These are phyloP conservation scores for Paulownia fortunei DNA, from an alignment of 257 asterid species.

Conservation along the genomic window DNA sequence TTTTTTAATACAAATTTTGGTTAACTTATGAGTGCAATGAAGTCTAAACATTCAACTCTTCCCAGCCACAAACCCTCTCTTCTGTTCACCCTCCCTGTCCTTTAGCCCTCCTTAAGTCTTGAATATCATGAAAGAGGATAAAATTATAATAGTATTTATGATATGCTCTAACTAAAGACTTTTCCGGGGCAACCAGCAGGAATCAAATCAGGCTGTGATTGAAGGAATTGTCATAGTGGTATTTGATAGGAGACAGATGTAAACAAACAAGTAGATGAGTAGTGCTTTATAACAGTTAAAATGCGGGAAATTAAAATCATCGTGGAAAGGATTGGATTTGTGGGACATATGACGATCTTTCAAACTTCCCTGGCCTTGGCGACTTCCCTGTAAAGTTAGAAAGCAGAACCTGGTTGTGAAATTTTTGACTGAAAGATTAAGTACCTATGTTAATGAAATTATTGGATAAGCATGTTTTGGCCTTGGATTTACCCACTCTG, in stretches of 20 bases:
- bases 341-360: not conserved
- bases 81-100: not conserved
- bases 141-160: not conserved
- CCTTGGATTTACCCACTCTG: not conserved
- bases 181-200: not conserved
- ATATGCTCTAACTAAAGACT: not conserved
- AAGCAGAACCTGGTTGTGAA: not conserved
- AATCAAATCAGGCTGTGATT: not conserved
- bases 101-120: not conserved
- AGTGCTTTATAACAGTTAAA: not conserved
- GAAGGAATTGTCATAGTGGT: not conserved
- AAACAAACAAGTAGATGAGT: not conserved
- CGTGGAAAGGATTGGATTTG: not conserved
- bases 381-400: not conserved
- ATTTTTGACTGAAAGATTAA: conserved; percentile 2
- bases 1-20: too few species aligned
- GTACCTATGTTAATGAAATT: not conserved
- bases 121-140: not conserved
- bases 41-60: not conserved
- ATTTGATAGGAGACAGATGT: not conserved
- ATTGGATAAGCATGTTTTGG: not conserved
- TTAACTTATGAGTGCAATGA: too few species aligned
- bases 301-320: not conserved
- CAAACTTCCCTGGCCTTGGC: not conserved
- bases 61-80: not conserved